Conservation (phyloP, 768 basidiomycete genomes). For the Russula vinacea region DNA sequence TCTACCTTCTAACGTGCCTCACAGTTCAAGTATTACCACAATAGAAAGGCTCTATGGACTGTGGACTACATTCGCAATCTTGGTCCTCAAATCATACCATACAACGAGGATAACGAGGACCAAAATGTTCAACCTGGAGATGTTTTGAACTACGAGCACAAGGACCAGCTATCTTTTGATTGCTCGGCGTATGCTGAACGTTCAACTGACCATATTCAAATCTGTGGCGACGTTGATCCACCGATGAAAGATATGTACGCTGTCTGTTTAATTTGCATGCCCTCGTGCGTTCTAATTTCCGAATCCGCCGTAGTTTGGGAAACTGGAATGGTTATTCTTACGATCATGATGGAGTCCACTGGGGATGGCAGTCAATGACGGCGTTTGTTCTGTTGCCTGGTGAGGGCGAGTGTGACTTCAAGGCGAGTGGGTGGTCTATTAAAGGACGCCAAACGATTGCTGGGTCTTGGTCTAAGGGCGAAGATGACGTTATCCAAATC, state of each 20-base stretch:
- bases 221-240: not conserved
- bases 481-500: conserved; percentile 24
- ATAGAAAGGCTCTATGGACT: conserved; percentile 5
- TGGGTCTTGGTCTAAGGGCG: conserved; percentile 26
- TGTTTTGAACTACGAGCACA: not conserved
- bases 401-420: conserved; percentile 15
- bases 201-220: conserved; percentile 13
- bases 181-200: conserved; percentile 22
- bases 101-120: conserved; percentile 15
- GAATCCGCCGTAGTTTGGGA: conserved; percentile 13
- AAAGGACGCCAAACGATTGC: conserved; percentile 26
- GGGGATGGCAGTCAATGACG: conserved; percentile 13
- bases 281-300: not conserved
- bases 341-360: not conserved
- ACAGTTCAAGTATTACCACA: conserved; percentile 17
- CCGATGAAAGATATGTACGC: conserved; percentile 21
- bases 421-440: conserved; percentile 18
- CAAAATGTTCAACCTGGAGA: conserved; percentile 12
- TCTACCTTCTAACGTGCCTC: not conserved
- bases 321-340: conserved; percentile 26
- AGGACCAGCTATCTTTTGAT: conserved; percentile 11
- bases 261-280: not conserved
- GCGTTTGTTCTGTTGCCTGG: conserved; percentile 18
- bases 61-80: conserved; percentile 1
- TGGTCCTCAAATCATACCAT: not conserved